phyloP scores from a whole-genome alignment of 2,329 filamentous ascomycete species.

The Lasiodiplodia gonubiensis region DNA sequence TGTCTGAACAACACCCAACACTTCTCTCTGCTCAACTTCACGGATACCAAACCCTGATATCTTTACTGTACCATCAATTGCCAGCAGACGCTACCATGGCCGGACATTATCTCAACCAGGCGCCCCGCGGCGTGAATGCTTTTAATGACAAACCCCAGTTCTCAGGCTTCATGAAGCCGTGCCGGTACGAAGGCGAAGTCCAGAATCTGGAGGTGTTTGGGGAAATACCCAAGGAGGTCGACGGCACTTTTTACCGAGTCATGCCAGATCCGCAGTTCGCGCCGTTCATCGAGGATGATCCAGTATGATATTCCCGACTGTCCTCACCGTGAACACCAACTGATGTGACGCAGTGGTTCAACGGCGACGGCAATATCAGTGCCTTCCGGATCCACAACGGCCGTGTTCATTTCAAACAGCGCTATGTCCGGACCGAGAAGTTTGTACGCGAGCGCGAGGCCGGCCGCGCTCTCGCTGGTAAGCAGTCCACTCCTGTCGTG shows the following conservation, averaged over 20 bases:
- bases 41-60: no score
- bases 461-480: constrained; percentile 42
- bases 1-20: no score
- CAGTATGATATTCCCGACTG: constrained; percentile 32
- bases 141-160: constrained; percentile 28
- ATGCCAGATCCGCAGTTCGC: constrained; percentile 56
- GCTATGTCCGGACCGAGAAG: constrained; percentile 51
- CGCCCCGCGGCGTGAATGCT: not conserved
- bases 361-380: constrained; percentile 50
- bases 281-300: constrained; percentile 43
- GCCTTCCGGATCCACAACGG: constrained; percentile 48
- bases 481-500: accelerated
- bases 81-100: not conserved
- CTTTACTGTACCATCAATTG: no score
- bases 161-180: constrained; percentile 39
- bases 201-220: constrained; percentile 39
- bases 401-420: constrained; percentile 41
- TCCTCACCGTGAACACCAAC: not conserved
- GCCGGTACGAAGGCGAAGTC: constrained; percentile 49
- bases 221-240: constrained; percentile 40
- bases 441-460: constrained; percentile 48
- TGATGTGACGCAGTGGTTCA: constrained; percentile 33
- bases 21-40: no score
- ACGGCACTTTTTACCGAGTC: constrained; percentile 50
- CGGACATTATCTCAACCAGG: not conserved